Base-by-base conservation (phyloP, 2,329 filamentous ascomycete genomes). In the Capronia coronata region DNA sequence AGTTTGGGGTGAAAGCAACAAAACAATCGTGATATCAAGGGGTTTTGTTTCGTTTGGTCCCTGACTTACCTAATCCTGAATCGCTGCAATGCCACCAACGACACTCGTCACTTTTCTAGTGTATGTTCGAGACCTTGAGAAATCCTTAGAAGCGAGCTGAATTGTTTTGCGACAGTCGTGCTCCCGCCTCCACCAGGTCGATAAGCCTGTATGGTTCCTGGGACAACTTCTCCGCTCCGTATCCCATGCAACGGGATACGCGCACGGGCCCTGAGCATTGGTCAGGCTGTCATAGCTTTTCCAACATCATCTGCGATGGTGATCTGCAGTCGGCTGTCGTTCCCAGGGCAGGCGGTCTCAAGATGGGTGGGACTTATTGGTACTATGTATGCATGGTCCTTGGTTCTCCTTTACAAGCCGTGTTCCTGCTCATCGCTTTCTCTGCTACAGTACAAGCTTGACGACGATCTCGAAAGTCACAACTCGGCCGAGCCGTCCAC, bases 361-460 rank as follows among this genome's bases (percentile, higher is more conserved):
- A 85, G 68, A 95, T 95, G 86, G 90, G 90, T 38, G 82, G 85
- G 52, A 93, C 84, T 13, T 96, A 96, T 69, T 96, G 91, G 77
- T 97, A 94, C 74, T 96, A 93, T 70, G 88, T 94, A 73, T 70
- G 86, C 76, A 38, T 41, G 29, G 10, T 6, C 41, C 19, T 23
- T 35, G 23, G 41, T 43, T 38, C 43, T 18, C 10, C 10, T 43
- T 23, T 29, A 49, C 34, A 32, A 39, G 8, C 3, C 35, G 18
- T 46, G 14, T 45, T 22, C 25, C 34, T 19, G 43, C 67, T 67
- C 46, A 69, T 22, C 51, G 45, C 68, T 58, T 45, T 22, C 51
- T 30, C 21, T 34, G 55, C 46, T n/a, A 13, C 65, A 94, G 86
- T 96, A 95, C 68, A 82, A 90, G 64, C 68, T 96, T 35, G 82